Percentiles rank a stretch among this genome's conserved stretches.
phyloP scores from a whole-genome alignment of 805 yeast species.

The Kodamaea laetipori region DNA sequence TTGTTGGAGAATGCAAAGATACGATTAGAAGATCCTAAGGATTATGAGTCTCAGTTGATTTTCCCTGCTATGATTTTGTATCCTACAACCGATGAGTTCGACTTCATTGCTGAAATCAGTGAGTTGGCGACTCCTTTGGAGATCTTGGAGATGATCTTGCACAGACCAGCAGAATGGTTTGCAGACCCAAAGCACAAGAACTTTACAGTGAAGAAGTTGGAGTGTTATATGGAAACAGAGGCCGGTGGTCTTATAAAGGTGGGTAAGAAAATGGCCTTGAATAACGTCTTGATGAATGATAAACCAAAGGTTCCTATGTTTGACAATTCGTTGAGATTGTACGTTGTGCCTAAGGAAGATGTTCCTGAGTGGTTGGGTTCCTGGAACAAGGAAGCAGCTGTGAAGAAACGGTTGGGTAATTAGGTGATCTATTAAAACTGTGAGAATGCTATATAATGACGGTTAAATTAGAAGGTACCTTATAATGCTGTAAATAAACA shows the following conservation, averaged over 20 bases:
- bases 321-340: conserved; percentile 70
- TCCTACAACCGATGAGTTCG: conserved; percentile 84
- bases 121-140: conserved; percentile 71
- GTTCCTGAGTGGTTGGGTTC: conserved; percentile 62
- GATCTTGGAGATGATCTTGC: conserved; percentile 55
- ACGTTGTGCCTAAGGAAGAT: conserved; percentile 75
- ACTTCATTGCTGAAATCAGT: conserved; percentile 72
- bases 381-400: conserved; percentile 66
- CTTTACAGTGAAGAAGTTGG: conserved; percentile 60
- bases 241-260: conserved; percentile 84
- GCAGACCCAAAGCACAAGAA: conserved; percentile 60
- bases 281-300: conserved; percentile 61
- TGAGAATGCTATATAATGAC: too few species aligned
- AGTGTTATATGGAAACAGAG: conserved; percentile 79
- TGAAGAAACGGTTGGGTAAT: conserved; percentile 22
- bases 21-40: conserved; percentile 62
- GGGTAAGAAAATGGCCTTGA: conserved; percentile 73
- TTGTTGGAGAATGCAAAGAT: conserved; percentile 53
- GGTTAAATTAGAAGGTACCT: too few species aligned
- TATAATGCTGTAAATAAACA: too few species aligned
- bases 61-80: conserved; percentile 80
- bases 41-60: conserved; percentile 75
- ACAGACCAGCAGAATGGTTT: conserved; percentile 72
- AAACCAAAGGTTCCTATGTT: conserved; percentile 73
- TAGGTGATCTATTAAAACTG: background rate